Evolutionary conservation across 176 grass and related monocot species (phyloP).

Genomic region (Paspalum vaginatum): DNA sequence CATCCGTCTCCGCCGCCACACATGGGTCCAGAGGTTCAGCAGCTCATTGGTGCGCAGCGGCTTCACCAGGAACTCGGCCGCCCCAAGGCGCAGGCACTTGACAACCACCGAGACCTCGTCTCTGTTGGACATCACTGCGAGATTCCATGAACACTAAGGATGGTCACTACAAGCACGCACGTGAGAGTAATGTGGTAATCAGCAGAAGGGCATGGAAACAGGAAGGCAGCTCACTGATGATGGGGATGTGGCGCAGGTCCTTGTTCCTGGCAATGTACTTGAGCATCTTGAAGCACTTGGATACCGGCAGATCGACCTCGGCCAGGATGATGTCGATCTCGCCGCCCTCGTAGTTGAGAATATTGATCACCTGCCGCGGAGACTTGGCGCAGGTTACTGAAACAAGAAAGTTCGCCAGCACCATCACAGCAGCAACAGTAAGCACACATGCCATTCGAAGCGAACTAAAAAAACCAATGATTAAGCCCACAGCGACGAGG

Average conservation of each 20-base stretch:
- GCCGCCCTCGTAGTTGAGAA: slow-evolving; percentile 64
- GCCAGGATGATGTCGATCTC: slow-evolving; percentile 95
- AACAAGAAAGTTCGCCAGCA: slow-evolving; percentile 16
- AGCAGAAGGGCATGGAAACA: background rate
- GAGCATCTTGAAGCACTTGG: slow-evolving; percentile 95
- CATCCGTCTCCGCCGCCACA: slow-evolving; percentile 88
- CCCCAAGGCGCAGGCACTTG: slow-evolving; percentile 89
- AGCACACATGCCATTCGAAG: slow-evolving; percentile 7
- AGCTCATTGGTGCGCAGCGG: slow-evolving; percentile 90
- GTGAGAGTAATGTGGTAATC: background rate
- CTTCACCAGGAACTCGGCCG: slow-evolving; percentile 92
- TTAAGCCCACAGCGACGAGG: background rate
- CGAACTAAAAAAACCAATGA: background rate
- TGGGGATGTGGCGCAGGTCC: slow-evolving; percentile 82
- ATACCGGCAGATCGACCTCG: slow-evolving; percentile 84
- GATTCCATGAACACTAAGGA: slow-evolving; percentile 2
- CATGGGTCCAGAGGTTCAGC: slow-evolving; percentile 93
- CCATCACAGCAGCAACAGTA: background rate
- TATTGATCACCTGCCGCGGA: slow-evolving; percentile 75
- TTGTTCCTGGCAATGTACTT: slow-evolving; percentile 93
- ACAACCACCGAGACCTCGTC: slow-evolving; percentile 95
- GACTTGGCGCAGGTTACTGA: slow-evolving; percentile 80
- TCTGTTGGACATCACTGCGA: slow-evolving; percentile 86
- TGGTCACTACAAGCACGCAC: slow-evolving; percentile 5
- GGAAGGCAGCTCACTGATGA: slow-evolving; percentile 72